Conservation (phyloP, 805 yeast species). For the Candida odintsovae region DNA sequence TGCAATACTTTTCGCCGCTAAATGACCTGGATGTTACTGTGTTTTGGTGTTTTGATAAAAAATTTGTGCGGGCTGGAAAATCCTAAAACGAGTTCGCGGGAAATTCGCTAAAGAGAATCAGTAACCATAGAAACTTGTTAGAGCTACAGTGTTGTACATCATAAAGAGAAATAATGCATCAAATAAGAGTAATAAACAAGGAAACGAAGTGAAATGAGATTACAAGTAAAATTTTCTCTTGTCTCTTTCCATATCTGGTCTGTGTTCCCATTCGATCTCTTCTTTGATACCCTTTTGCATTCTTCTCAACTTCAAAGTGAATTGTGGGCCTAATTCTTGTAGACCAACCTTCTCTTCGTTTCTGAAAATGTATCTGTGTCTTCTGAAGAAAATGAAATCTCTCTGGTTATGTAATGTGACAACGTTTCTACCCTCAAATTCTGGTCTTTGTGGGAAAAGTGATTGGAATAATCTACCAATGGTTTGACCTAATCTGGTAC, state of each 20-base stretch:
- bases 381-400: constrained; percentile 90
- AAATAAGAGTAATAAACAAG: neutral
- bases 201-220: constrained; percentile 1
- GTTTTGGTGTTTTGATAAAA: neutral
- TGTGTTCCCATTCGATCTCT: constrained; percentile 94
- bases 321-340: constrained; percentile 96
- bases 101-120: neutral
- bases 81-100: neutral
- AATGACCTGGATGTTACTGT: neutral
- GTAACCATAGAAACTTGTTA: neutral
- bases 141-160: neutral
- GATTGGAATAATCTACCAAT: constrained; percentile 91
- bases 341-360: constrained; percentile 91
- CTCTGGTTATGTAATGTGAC: constrained; percentile 94
- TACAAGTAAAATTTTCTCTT: constrained; percentile 86
- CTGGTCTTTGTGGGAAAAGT: constrained; percentile 88
- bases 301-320: constrained; percentile 82
- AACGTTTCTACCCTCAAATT: constrained; percentile 92
- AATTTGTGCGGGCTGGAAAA: neutral
- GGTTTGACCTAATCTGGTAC: constrained; percentile 88
- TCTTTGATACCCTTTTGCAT: constrained; percentile 88
- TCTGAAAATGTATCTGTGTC: constrained; percentile 87
- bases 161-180: neutral
- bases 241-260: constrained; percentile 94
- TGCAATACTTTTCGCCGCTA: neutral